Evolutionary conservation across 2,329 filamentous ascomycete genomes (phyloP), one percentile per base, ranked within the genome.

Genomic region (Colletotrichum gigasporum): DNA sequence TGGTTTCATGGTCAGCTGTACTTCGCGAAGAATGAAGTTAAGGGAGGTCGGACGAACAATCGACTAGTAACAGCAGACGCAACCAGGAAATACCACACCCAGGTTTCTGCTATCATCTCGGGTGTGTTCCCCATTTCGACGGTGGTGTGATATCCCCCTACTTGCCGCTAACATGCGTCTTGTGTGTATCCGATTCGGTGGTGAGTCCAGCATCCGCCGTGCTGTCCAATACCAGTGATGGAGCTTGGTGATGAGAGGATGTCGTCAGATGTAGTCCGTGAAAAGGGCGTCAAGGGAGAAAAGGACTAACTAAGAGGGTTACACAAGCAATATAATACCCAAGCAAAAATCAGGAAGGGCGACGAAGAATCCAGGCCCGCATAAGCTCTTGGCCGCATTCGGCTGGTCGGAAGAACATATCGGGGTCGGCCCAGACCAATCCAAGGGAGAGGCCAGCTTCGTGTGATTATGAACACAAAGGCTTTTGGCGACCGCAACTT

Each of bases 91-190:
- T 50, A 65, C 62, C 57, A 65, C 3, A 39, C 14, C 62, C 57
- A 65, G n/a, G 56, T 62, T 41, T 65, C 62, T 34, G 24, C 62
- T n/a, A 7, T 55, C 50, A 45, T 24, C 11, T 45, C 30, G 9
- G 14, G 12, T n/a, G 62, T 30, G n/a, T 42, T 20, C 14, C 34
- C 50, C 62, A 65, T 65, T 9, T 14, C 10, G 37, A 20, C 45
- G 18, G n/a, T 18, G 12, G 10, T 18, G 26, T 16, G 14, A 12
- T 9, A 26, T 22, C 26, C 37, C 18, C 51, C 37, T n/a, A 20
- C 35, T 18, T 6, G 14, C 24, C 37, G 24, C 37, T 16, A 12
- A 14, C 3, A 12, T 20, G 10, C 44, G 8, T 11, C 18, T 4
- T 16, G 7, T 20, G 28, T 26, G 14, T 20, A 10, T 3, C n/a